Conservation (phyloP, 768 basidiomycete species). For the Lactarius sanguifluus region DNA sequence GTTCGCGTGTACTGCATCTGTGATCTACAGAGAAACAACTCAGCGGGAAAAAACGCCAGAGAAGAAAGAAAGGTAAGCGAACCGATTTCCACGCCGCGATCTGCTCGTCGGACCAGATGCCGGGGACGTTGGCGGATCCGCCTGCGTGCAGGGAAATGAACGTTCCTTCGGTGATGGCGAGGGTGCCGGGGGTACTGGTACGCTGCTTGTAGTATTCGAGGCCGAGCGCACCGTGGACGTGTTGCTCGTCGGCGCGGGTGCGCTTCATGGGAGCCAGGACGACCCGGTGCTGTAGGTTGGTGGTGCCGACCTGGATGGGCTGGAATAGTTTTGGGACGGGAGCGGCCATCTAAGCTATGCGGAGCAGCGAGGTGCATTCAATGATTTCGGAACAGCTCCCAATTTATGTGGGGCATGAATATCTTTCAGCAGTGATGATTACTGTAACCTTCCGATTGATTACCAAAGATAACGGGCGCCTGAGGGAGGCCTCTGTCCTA, state of each 20-base stretch:
- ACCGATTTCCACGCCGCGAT: conserved; percentile 56
- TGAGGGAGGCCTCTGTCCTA: background rate
- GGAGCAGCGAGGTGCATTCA: background rate
- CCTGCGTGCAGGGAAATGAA: conserved; percentile 51
- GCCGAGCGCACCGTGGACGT: conserved; percentile 40
- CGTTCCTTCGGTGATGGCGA: conserved; percentile 60
- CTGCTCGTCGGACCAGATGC: conserved; percentile 53
- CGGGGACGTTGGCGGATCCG: conserved; percentile 45
- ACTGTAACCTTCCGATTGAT: background rate
- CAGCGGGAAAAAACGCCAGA: background rate
- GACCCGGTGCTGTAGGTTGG: conserved; percentile 48
- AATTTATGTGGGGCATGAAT: background rate
- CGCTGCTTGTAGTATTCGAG: conserved; percentile 52
- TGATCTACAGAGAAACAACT: conserved; percentile 6
- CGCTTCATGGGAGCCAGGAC: conserved; percentile 58
- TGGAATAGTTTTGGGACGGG: conserved; percentile 41
- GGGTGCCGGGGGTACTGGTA: conserved; percentile 47
- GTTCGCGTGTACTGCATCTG: conserved; percentile 45
- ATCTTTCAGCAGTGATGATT: background rate
- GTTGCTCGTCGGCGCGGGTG: conserved; percentile 38
- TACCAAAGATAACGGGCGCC: background rate
- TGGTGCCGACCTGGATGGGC: conserved; percentile 45
- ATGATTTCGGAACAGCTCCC: background rate
- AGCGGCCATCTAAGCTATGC: background rate
- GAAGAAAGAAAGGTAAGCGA: conserved; percentile 5